Base-by-base conservation (phyloP, 176 grass and related monocot genomes). In the Eleusine coracana region DNA sequence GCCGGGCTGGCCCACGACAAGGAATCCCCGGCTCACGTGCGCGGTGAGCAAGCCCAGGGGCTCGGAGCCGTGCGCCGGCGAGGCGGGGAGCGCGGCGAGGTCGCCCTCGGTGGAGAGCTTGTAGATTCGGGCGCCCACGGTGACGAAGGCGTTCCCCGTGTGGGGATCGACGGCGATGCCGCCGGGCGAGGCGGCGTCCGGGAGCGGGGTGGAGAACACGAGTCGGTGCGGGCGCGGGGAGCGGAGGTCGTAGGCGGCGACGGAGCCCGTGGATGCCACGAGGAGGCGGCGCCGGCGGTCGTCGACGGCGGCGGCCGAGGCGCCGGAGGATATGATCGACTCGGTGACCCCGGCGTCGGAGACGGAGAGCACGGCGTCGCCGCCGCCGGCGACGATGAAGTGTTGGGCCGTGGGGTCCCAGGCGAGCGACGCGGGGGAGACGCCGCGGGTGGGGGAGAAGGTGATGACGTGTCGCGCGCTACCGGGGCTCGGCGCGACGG, bases 301-400 rank as follows among this genome's bases (percentile, higher is more conserved):
- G 56, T 98, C 80, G 12, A 94, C 70, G 38, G 89, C 74, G 7
- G 88, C 71, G 11, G 83, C 39, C 0, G 87, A 83, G 18, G 58
- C 85, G 55, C 70, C 55, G 0, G 71, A 56, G 29, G 82, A 93
- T 0, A 89, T 34, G 73, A 98, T 83, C 62, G 71, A 67, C 62
- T 98, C 92, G 50, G 88, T 76, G 18, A 98, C 89, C 65, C 93
- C 89, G 14, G 96, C 93, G 39, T 98, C 93, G 39, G 96, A 98
- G 79, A 98, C 74, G 80, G 96, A 92, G 71, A 87, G 80, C 4
- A 95, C 28, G 28, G 87, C 81, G 17, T 70, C 70, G 14, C 81
- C 65, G 61, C 81, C 70, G 55, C 91, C 88, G 42, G 88, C 91
- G 14, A 95, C 89, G 82, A 98, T 78, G 77, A 93, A 93, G 87